Conservation (phyloP, 177 flowering plant genomes). For the Tripterygium wilfordii region DNA sequence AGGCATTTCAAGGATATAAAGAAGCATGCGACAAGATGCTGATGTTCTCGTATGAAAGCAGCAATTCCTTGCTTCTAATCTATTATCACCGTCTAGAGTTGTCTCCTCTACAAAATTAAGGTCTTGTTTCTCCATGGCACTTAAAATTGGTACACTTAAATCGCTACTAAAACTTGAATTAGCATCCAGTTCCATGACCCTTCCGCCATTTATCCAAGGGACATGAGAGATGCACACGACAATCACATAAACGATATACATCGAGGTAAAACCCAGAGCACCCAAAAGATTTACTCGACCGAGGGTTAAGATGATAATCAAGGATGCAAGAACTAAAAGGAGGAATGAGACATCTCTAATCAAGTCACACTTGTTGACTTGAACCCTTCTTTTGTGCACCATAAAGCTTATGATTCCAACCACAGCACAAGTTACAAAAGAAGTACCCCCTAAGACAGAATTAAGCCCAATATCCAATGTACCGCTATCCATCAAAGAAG, state of each 20-base stretch:
- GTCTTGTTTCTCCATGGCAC: slow-evolving; percentile 11
- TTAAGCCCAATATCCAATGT: slow-evolving; percentile 58
- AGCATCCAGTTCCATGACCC: not conserved
- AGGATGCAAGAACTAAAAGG: slow-evolving; percentile 35
- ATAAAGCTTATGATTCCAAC: slow-evolving; percentile 56
- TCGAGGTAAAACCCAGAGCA: slow-evolving; percentile 45
- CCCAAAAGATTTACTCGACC: slow-evolving; percentile 60
- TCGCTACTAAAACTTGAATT: slow-evolving; percentile 13
- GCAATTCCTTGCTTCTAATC: slow-evolving; percentile 5
- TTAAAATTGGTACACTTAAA: slow-evolving; percentile 25
- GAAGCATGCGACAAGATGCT: slow-evolving; percentile 13
- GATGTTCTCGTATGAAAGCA: slow-evolving; percentile 17
- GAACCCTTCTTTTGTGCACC: slow-evolving; percentile 16
- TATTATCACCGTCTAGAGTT: slow-evolving; percentile 2
- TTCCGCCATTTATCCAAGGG: slow-evolving; percentile 3
- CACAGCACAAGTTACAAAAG: slow-evolving; percentile 71
- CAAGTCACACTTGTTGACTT: slow-evolving; percentile 47
- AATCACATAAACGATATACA: slow-evolving; percentile 61
- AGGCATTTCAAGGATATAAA: slow-evolving; percentile 50
- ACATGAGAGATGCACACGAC: slow-evolving; percentile 29
- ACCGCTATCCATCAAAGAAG: slow-evolving; percentile 55
- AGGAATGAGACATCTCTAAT: slow-evolving; percentile 64
- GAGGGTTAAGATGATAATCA: slow-evolving; percentile 38
- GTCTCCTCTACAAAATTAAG: not conserved
- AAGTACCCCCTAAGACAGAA: slow-evolving; percentile 75